Conservation (phyloP, 192 early-diverging fungal genomes). For the Blastocladiella britannica region DNA sequence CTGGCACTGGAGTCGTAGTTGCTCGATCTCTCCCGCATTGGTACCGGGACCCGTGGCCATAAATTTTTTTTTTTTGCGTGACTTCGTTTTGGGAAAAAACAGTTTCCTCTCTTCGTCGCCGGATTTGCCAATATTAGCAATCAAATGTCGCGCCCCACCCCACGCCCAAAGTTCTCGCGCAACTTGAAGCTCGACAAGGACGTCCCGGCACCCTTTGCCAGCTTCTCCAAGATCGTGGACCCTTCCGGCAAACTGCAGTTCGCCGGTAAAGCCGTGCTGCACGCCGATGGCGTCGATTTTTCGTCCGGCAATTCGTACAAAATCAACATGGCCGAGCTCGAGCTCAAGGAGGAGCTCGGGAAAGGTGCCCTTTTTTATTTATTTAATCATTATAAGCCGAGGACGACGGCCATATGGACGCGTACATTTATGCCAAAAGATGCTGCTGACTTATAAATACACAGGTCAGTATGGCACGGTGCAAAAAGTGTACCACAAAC, state of each 20-base stretch:
- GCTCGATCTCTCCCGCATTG: no score
- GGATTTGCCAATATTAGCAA: background rate
- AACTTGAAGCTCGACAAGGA: background rate
- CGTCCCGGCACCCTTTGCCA: background rate
- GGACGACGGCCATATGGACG: no score
- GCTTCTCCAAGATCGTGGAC: conserved; percentile 15
- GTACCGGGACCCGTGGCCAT: no score
- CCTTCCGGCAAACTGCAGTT: conserved; percentile 75
- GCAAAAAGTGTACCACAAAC: conserved; percentile 67
- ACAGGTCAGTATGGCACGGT: conserved; percentile 90
- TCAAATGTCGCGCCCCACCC: background rate
- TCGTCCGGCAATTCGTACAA: conserved; percentile 65
- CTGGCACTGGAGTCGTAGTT: no score
- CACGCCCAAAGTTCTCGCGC: background rate
- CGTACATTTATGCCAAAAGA: no score
- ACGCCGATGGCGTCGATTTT: conserved; percentile 80
- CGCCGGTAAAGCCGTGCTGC: conserved; percentile 73
- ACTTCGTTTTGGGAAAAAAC: no score
- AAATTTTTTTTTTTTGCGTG: no score
- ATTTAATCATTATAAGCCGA: no score
- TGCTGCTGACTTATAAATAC: no score
- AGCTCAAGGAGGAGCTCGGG: conserved; percentile 55
- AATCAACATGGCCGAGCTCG: conserved; percentile 70
- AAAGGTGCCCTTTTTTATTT: no score
- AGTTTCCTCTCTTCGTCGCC: no score